Base-by-base conservation (phyloP, 1,284 basidiomycete species). In the Trichosporon sp. region DNA sequence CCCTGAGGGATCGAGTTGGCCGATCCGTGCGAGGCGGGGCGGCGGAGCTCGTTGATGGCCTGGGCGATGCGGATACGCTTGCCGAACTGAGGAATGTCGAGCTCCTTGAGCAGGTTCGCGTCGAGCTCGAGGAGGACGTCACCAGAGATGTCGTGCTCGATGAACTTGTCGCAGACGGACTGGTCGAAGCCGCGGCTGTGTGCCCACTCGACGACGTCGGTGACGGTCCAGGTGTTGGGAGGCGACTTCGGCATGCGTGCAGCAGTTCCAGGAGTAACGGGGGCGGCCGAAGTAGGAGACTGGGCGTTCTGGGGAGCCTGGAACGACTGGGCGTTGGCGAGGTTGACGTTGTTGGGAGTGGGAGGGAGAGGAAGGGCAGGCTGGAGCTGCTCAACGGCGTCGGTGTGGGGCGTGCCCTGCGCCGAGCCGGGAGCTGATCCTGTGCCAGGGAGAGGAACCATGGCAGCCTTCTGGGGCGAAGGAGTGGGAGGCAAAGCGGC, bases 101-200 rank as follows among this genome's bases (percentile, higher is more conserved):
- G 92, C 85, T 99, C 97, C 85, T 98, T 98, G 78, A 99, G 90
- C 19, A 97, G 87, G 77, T 91, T 92, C 66, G 91, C 90, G 77
- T 98, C 95, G 75, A 99, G 91, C 77, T 98, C 96, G 70, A 99
- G 88, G 4, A 99, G 88, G 26, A 98, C 92, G 78, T 99, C 97
- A 14, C 97, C 96, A 0, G 94, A 93, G 72, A 99, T 99, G 84
- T 99, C 96, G 88, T 99, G 96, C 84, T 97, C 74, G 65, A 70
- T 66, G 67, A 99, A 98, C 83, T 94, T 96, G 75, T 89, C 88
- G 74, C 91, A 90, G 1, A 94, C 90, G 64, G 88, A 86, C 68
- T 91, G 88, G 76, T 96, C 94, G 76, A 98, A 97, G 4, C 92
- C 92, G 84, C 92, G 94, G 66, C 85, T 86, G 79, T 88, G 89